A percentile compares a stretch with the other conserved stretches of the same genome.
These are phyloP conservation scores for Pythium brachiatum DNA, from an alignment of 352 stramenopile genomes.

Conservation along the genomic window DNA sequence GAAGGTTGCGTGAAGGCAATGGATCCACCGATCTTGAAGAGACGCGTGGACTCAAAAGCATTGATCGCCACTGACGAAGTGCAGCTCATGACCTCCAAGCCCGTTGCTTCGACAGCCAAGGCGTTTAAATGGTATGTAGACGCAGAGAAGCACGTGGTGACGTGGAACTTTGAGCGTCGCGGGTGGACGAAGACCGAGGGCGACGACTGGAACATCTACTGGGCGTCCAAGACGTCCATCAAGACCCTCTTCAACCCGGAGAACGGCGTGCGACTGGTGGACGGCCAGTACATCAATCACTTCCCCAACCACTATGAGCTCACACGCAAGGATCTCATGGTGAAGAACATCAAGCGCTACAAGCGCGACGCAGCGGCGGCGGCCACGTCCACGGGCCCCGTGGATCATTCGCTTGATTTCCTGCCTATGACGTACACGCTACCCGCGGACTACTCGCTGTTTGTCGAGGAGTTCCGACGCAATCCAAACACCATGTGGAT, in stretches of 20 bases:
- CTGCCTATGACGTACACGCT: conserved; percentile 92
- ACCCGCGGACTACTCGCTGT: conserved; percentile 91
- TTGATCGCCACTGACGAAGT: background rate
- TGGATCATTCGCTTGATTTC: conserved; percentile 59
- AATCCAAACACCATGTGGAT: conserved; percentile 92
- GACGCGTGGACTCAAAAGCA: background rate
- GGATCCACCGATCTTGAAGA: background rate
- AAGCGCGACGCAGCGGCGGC: conserved; percentile 52
- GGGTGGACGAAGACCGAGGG: conserved; percentile 81
- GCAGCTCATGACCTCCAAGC: background rate
- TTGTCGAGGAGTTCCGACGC: conserved; percentile 88
- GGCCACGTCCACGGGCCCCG: background rate
- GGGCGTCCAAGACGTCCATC: conserved; percentile 87
- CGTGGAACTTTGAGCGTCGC: conserved; percentile 82
- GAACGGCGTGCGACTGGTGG: conserved; percentile 53
- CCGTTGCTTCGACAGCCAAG: background rate
- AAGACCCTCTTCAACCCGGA: conserved; percentile 90
- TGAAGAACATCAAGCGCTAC: conserved; percentile 94
- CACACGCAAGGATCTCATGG: conserved; percentile 92
- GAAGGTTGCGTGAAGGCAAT: background rate
- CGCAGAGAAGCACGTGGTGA: conserved; percentile 76
- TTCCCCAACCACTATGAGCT: conserved; percentile 93
- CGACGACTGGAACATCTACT: conserved; percentile 94
- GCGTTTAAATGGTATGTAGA: conserved; percentile 66
- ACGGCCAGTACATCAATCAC: conserved; percentile 79